Evolutionary conservation across 768 basidiomycete species (phyloP).

Genomic region (Leccinum boreale): DNA sequence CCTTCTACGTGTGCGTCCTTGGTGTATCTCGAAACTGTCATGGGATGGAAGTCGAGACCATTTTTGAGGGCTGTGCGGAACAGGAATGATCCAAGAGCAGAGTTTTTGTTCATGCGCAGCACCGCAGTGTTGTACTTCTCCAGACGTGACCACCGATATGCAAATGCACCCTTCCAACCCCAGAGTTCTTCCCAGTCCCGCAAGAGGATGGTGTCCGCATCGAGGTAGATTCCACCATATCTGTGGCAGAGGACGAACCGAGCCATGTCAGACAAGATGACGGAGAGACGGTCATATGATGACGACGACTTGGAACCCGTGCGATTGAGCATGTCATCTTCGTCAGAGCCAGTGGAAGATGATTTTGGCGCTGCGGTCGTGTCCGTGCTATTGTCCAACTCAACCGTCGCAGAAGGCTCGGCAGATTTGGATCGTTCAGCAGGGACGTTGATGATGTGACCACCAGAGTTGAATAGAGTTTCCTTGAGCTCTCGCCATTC

Average conservation of each 20-base stretch:
- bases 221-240: conserved; percentile 94
- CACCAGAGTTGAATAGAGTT: conserved; percentile 86
- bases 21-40: conserved; percentile 88
- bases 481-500: conserved; percentile 80
- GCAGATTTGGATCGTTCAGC: conserved; percentile 36
- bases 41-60: conserved; percentile 93
- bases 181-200: conserved; percentile 99
- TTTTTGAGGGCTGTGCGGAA: conserved; percentile 95
- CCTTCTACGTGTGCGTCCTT: conserved; percentile 86
- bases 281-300: conserved; percentile 88
- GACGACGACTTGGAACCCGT: conserved; percentile 85
- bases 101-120: conserved; percentile 87
- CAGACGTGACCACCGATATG: conserved; percentile 92
- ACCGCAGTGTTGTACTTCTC: conserved; percentile 97
- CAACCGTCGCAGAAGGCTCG: conserved; percentile 16
- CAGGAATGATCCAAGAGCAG: conserved; percentile 88
- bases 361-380: conserved; percentile 13
- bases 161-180: conserved; percentile 96
- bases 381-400: conserved; percentile 25
- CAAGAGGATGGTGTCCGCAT: conserved; percentile 93
- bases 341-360: conserved; percentile 29
- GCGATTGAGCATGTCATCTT: conserved; percentile 66
- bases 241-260: conserved; percentile 96
- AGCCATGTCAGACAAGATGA: conserved; percentile 95
- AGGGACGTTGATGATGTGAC: conserved; percentile 67